These are phyloP conservation scores for Botryotinia calthae DNA, from an alignment of 2,329 filamentous ascomycete species.

Conservation along the genomic window DNA sequence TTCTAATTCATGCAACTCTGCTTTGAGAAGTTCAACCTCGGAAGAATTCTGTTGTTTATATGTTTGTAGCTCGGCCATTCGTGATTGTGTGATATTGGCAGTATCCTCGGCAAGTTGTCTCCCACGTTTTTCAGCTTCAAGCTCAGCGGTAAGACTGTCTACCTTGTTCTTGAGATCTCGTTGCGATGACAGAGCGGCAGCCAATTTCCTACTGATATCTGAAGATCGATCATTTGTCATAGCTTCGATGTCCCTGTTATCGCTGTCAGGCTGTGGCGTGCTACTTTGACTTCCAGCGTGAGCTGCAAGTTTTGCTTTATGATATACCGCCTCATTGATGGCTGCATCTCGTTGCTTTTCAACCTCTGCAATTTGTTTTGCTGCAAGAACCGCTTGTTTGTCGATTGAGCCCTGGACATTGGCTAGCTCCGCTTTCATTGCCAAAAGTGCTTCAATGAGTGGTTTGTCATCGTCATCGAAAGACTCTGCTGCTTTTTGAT, in stretches of 20 bases:
- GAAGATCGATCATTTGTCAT: conserved; percentile 60
- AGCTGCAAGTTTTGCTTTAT: conserved; percentile 87
- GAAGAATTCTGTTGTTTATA: conserved; percentile 80
- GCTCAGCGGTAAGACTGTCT: conserved; percentile 65
- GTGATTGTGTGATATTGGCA: conserved; percentile 74
- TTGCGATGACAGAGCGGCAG: conserved; percentile 74
- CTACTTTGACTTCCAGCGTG: conserved; percentile 66
- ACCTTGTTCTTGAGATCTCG: conserved; percentile 77
- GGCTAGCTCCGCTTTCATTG: conserved; percentile 84
- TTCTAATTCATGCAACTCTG: conserved; percentile 78
- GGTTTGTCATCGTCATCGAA: conserved; percentile 92
- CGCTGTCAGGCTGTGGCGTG: conserved; percentile 57
- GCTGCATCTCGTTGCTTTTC: conserved; percentile 93
- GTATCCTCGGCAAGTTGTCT: conserved; percentile 87
- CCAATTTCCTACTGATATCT: conserved; percentile 79
- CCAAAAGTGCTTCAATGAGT: conserved; percentile 84
- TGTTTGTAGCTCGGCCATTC: conserved; percentile 78
- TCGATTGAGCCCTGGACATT: conserved; percentile 90
- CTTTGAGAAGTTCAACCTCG: conserved; percentile 81
- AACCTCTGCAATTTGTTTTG: conserved; percentile 86
- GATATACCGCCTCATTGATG: conserved; percentile 92
- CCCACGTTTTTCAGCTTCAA: conserved; percentile 77
- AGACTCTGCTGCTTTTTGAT: conserved; percentile 71
- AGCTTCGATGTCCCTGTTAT: conserved; percentile 57
- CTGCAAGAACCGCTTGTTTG: conserved; percentile 79